phyloP scores from a whole-genome alignment of 2,329 filamentous ascomycete species.

The Gyromitra esculenta region DNA sequence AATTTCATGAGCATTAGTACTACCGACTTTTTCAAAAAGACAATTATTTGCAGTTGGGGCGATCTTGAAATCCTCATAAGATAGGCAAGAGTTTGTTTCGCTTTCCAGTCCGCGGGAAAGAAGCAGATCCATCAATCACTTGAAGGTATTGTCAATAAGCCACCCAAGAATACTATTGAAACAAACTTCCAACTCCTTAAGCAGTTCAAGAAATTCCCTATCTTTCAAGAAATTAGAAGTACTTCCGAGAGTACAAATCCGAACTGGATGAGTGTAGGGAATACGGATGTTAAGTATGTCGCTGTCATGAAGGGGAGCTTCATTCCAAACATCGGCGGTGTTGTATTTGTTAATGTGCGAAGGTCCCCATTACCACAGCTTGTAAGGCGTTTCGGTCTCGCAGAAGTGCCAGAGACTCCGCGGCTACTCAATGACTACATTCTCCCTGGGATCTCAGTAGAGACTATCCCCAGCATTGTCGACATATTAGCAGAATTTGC shows the following conservation, averaged over 20 bases:
- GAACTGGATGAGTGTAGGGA: slow-evolving; percentile 19
- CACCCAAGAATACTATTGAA: not conserved
- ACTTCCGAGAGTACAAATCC: slow-evolving; percentile 1
- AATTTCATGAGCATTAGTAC: not conserved
- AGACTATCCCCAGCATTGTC: not conserved
- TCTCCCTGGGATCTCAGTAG: not conserved
- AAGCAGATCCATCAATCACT: slow-evolving; percentile 5
- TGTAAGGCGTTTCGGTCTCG: slow-evolving; percentile 5
- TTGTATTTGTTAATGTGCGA: slow-evolving; percentile 19
- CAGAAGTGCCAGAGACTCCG: slow-evolving; percentile 18
- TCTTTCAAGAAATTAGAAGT: slow-evolving; percentile 35
- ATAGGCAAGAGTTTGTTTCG: slow-evolving; percentile 14
- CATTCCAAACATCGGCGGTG: slow-evolving; percentile 10
- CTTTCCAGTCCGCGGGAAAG: slow-evolving; percentile 10
- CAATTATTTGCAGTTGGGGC: slow-evolving; percentile 26
- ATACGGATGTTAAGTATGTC: slow-evolving; percentile 4
- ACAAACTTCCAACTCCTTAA: not conserved
- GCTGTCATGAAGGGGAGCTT: slow-evolving; percentile 23
- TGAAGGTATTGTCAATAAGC: slow-evolving; percentile 5
- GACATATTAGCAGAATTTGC: slow-evolving; percentile 19
- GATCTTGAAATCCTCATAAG: slow-evolving; percentile 23
- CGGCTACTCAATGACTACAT: slow-evolving; percentile 19
- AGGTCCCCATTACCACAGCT: not conserved
- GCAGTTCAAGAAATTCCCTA: slow-evolving; percentile 11
- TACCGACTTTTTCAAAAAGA: slow-evolving; percentile 14